Evolutionary conservation across 2,329 filamentous ascomycete genomes (phyloP).

Genomic region (Capronia coronata): DNA sequence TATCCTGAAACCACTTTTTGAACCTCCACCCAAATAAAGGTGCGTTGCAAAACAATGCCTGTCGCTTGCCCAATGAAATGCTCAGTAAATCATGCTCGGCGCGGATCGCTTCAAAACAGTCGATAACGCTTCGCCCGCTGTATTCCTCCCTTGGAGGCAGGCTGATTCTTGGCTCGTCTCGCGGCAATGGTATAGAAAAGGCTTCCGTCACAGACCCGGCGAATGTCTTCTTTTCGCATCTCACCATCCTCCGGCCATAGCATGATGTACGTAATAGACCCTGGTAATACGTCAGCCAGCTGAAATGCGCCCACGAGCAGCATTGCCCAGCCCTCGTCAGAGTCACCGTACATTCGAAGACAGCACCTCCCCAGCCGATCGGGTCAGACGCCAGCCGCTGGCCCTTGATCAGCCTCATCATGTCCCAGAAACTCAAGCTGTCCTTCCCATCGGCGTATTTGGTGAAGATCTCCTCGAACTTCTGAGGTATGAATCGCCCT

Average conservation of each 20-base stretch:
- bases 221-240: conserved; percentile 31
- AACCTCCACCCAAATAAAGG: no score
- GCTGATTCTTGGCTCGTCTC: background rate
- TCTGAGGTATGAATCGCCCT: conserved; percentile 42
- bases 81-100: no score
- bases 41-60: no score
- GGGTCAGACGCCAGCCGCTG: background rate
- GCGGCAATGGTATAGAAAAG: conserved; percentile 1
- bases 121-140: background rate
- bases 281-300: conserved; percentile 7
- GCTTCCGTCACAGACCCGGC: conserved; percentile 29
- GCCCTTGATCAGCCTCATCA: background rate
- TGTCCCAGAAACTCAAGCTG: conserved; percentile 37
- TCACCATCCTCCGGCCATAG: conserved; percentile 31
- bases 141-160: background rate
- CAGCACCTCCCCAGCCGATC: conserved; percentile 33
- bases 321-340: background rate
- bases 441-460: conserved; percentile 41
- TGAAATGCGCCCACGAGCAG: background rate
- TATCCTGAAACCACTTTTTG: no score
- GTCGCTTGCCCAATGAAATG: no score
- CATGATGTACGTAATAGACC: conserved; percentile 31
- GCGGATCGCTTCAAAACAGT: no score
- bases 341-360: conserved; percentile 38
- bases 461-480: conserved; percentile 45